These are phyloP conservation scores for Lactarius sanguifluus DNA, from an alignment of 768 basidiomycete species.

Conservation along the genomic window DNA sequence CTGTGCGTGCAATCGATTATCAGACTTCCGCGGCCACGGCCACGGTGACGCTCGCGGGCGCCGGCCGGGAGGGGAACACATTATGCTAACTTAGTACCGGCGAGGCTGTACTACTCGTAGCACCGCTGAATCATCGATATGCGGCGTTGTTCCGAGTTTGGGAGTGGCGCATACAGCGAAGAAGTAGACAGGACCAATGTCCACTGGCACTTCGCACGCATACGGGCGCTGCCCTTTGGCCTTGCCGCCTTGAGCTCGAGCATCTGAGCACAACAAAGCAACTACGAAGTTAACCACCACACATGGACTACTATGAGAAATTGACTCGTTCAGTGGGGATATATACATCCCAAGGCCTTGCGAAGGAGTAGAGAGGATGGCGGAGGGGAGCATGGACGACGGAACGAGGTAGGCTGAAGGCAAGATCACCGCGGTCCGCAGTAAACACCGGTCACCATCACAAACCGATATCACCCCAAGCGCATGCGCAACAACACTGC, in stretches of 20 bases:
- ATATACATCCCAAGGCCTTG: neutral
- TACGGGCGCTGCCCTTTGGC: neutral
- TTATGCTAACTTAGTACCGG: neutral
- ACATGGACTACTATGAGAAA: neutral
- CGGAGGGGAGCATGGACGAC: neutral
- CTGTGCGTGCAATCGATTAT: neutral
- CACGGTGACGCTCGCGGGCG: neutral
- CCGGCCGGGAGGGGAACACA: neutral
- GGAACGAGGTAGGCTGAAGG: too few relatives aligned
- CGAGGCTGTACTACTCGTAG: neutral
- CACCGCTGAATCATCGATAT: neutral
- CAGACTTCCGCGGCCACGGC: neutral
- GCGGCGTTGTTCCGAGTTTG: neutral
- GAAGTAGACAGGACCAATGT: neutral
- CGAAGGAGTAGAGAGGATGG: neutral
- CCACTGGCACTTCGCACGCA: neutral
- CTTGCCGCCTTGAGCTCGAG: neutral
- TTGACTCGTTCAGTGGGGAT: too few relatives aligned
- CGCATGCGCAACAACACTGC: too few relatives aligned
- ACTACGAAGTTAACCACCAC: neutral
- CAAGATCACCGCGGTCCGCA: neutral
- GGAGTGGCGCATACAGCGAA: neutral
- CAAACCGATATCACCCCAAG: neutral
- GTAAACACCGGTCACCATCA: neutral
- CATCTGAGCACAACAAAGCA: neutral